Evolutionary conservation across 2,329 filamentous ascomycete genomes (phyloP), one percentile per base, ranked within the genome.

Genomic region (Penicillium brevicompactum): DNA sequence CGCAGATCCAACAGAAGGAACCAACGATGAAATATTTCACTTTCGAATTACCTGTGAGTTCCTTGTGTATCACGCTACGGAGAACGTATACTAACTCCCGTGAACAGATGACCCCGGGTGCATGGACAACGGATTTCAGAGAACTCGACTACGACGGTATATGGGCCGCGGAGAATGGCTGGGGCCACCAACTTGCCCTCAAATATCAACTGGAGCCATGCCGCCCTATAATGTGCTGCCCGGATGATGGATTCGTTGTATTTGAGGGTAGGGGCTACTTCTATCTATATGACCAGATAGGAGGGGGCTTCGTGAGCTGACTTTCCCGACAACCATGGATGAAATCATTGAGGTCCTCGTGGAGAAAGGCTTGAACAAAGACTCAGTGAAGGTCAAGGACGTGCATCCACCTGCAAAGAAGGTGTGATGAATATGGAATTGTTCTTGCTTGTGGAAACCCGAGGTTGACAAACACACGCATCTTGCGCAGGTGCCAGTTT

Each of bases 61-160:
- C 13, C 31, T 22, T 27, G 34, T 32, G 32, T 2, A 47, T 47
- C 21, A 47, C 30, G 34, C 34, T 16, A 47, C 45, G 31, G 34
- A 34, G 21, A 37, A 34, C 16, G 31, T 14, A 16, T 7, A 16
- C 30, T 31, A 31, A 31, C 18, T 3, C 30, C 30, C 10, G 6
- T 31, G 30, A 31, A 38, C 24, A 45, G 41, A 8, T 38, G 18
- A 38, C 40, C 18, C 41, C 49, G 18, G 18, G 18, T 37, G 49
- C 30, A 38, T 45, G 41, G 41, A 30, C 31, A 30, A 51, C 14
- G 42, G 40, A 46, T 18, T 44, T 37, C 41, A 46, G 49, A 21
- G 46, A 53, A 16, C 51, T 53, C 13, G 46, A 53, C 46, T 49
- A 53, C n/a, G 40, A 45, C 38, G 43, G 30, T 45, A 46, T 45